phyloP scores from a whole-genome alignment of 2,329 filamentous ascomycete species.

The Diaporthe citri region DNA sequence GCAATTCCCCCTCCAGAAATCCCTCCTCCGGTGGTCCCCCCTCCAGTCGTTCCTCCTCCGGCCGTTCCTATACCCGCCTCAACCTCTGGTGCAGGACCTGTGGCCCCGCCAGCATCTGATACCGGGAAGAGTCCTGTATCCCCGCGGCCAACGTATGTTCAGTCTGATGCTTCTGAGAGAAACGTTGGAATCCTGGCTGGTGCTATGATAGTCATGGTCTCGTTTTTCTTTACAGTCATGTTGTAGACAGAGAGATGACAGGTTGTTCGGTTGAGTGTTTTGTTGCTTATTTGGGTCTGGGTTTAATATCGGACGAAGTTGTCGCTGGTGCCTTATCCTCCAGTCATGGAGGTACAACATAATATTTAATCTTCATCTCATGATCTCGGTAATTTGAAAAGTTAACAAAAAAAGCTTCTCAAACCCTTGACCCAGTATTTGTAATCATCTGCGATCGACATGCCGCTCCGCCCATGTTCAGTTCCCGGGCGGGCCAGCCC shows the following conservation, averaged over 20 bases:
- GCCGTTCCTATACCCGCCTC: not conserved
- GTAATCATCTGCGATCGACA: no score
- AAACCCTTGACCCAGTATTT: not conserved
- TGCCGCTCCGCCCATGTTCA: no score
- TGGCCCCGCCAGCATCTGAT: not conserved
- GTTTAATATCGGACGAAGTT: not conserved
- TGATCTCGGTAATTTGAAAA: not conserved
- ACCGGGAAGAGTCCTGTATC: not conserved
- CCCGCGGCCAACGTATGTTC: slow-evolving; percentile 1
- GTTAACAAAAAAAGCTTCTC: no score
- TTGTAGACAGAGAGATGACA: not conserved
- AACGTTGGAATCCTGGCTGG: slow-evolving; percentile 6
- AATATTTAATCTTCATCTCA: not conserved
- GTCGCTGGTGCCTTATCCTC: not conserved
- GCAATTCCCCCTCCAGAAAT: not conserved
- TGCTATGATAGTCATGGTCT: slow-evolving; percentile 1
- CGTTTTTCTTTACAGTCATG: not conserved
- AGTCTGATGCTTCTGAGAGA: slow-evolving; percentile 8
- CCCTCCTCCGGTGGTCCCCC: accelerated
- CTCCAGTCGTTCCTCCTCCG: not conserved
- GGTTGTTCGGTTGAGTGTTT: no score
- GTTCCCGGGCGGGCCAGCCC: no score
- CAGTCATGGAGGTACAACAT: not conserved
- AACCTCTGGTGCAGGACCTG: not conserved
- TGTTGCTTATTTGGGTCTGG: not conserved